Percentiles rank a stretch among this genome's conserved stretches.
Evolutionary conservation across 768 basidiomycete species (phyloP).

Genomic region (Lactifluus rugatus): DNA sequence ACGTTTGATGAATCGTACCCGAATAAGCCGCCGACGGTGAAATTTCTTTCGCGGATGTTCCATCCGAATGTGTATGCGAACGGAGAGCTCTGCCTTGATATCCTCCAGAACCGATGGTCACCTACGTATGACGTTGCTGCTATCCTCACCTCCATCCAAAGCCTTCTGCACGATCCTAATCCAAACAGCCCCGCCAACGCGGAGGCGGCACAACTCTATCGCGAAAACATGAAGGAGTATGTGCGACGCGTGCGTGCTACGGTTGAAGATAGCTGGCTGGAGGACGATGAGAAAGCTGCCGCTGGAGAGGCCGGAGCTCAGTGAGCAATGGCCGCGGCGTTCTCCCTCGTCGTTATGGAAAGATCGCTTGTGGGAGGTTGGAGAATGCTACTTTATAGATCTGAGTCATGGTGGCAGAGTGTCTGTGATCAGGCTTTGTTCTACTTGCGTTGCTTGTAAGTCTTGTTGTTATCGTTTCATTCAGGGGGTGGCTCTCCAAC

Average conservation of each 20-base stretch:
- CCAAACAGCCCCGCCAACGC: constrained; percentile 98
- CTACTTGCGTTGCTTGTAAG: background rate
- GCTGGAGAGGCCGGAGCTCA: constrained; percentile 32
- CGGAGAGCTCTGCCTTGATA: constrained; percentile 96
- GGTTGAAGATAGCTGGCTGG: constrained; percentile 93
- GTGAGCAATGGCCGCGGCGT: constrained; percentile 6
- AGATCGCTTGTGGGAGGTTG: background rate
- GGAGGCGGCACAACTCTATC: constrained; percentile 91
- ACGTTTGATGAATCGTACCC: constrained; percentile 98
- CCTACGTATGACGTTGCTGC: constrained; percentile 99
- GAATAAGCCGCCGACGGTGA: constrained; percentile 95
- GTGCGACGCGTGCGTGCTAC: constrained; percentile 86
- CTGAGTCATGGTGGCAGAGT: background rate
- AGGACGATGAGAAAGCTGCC: constrained; percentile 59
- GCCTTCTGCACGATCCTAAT: constrained; percentile 93
- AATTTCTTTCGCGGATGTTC: constrained; percentile 97
- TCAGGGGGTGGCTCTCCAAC: background rate
- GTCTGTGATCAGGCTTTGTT: background rate
- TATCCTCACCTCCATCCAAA: constrained; percentile 94
- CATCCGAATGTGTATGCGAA: constrained; percentile 99
- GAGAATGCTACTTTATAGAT: background rate
- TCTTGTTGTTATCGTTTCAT: background rate
- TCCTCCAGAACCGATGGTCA: constrained; percentile 97
- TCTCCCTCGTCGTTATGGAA: background rate
- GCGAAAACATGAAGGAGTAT: constrained; percentile 99